These are phyloP conservation scores for Lodderomyces parapsilosis DNA, from an alignment of 1,139 yeast species.

Conservation along the genomic window DNA sequence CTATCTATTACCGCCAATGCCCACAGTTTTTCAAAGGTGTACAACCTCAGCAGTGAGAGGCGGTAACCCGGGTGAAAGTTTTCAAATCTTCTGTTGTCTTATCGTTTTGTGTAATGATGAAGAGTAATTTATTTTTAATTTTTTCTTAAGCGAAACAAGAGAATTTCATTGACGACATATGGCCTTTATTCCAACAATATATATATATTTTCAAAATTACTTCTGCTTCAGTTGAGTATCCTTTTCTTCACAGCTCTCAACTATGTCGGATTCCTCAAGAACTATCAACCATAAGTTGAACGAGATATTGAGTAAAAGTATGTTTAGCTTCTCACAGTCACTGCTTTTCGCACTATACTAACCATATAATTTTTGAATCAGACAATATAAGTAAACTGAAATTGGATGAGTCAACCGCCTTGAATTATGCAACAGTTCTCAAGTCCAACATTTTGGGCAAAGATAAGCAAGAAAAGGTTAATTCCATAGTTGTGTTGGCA, in stretches of 20 bases:
- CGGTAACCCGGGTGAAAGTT: too few species aligned
- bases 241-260: not conserved
- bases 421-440: slow-evolving; percentile 36
- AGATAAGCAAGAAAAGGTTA: slow-evolving; percentile 53
- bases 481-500: slow-evolving; percentile 53
- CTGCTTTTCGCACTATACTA: slow-evolving; percentile 9
- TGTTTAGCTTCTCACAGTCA: not conserved
- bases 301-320: slow-evolving; percentile 38
- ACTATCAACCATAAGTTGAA: slow-evolving; percentile 47
- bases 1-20: too few species aligned
- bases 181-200: not conserved
- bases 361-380: not conserved
- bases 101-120: too few species aligned
- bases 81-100: too few species aligned
- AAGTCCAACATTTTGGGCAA: slow-evolving; percentile 42
- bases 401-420: slow-evolving; percentile 35
- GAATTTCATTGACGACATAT: not conserved
- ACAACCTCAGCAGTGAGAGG: too few species aligned
- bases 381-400: slow-evolving; percentile 27
- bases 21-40: too few species aligned
- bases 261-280: slow-evolving; percentile 38
- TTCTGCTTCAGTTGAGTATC: not conserved
- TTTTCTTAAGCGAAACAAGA: not conserved
- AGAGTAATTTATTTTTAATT: not conserved
- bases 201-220: too few species aligned